phyloP scores from a whole-genome alignment of 2,329 filamentous ascomycete species.

The Penicillium concentricum region DNA sequence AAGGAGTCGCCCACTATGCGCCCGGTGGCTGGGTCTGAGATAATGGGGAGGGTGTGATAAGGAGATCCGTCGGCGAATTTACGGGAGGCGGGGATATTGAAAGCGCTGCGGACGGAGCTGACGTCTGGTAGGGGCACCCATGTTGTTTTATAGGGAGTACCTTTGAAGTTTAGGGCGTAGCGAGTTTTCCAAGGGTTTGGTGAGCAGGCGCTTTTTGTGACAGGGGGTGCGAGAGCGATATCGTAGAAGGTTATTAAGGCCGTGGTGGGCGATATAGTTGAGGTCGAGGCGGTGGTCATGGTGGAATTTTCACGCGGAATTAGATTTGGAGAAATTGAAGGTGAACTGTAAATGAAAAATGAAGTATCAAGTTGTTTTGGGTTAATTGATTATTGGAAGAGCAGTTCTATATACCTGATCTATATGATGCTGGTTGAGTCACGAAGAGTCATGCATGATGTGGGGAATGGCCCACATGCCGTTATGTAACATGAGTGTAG shows the following conservation, averaged over 20 bases:
- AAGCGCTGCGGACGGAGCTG: slow-evolving; percentile 45
- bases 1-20: slow-evolving; percentile 60
- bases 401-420: neutral
- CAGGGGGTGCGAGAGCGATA: slow-evolving; percentile 42
- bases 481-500: too few relatives aligned
- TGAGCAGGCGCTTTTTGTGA: slow-evolving; percentile 34
- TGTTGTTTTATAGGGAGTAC: slow-evolving; percentile 46
- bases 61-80: slow-evolving; percentile 56
- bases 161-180: slow-evolving; percentile 52
- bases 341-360: too few relatives aligned
- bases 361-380: too few relatives aligned
- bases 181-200: slow-evolving; percentile 56
- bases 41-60: slow-evolving; percentile 51
- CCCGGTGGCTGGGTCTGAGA: slow-evolving; percentile 48
- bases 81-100: slow-evolving; percentile 52
- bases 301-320: neutral
- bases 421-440: neutral
- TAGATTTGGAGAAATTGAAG: neutral
- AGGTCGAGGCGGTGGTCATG: neutral
- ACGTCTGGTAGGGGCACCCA: slow-evolving; percentile 59
- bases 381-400: neutral
- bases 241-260: slow-evolving; percentile 45
- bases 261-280: neutral
- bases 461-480: neutral
- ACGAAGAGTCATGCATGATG: neutral